Evolutionary conservation across 495 filamentous ascomycete genomes (phyloP).

Genomic region (Hypoxylon lienhwacheense): DNA sequence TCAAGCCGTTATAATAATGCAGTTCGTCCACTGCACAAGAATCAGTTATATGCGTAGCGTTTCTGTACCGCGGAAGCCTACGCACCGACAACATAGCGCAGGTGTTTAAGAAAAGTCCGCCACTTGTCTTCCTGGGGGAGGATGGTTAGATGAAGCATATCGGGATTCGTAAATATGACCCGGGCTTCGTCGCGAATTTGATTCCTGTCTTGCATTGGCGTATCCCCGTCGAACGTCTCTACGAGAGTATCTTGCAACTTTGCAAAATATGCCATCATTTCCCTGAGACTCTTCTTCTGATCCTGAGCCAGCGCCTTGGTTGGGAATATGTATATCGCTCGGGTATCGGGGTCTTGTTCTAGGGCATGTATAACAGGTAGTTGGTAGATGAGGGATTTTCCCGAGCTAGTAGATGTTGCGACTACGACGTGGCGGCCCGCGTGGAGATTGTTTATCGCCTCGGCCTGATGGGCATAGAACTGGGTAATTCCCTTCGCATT

Average conservation of each 20-base stretch:
- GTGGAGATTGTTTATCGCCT: conserved; percentile 89
- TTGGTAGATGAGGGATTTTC: conserved; percentile 96
- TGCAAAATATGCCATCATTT: conserved; percentile 77
- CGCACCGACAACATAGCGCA: conserved; percentile 83
- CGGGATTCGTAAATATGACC: conserved; percentile 97
- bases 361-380: conserved; percentile 88
- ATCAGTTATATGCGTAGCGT: background rate
- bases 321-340: conserved; percentile 97
- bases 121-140: conserved; percentile 88
- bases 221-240: conserved; percentile 97
- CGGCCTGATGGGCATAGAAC: conserved; percentile 92
- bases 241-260: conserved; percentile 74
- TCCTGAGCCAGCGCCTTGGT: conserved; percentile 98
- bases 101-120: conserved; percentile 83
- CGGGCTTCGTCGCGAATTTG: conserved; percentile 82
- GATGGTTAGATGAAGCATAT: conserved; percentile 96
- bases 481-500: conserved; percentile 82
- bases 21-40: conserved; percentile 66
- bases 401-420: conserved; percentile 91
- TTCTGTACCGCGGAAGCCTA: background rate
- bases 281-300: conserved; percentile 84
- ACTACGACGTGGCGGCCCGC: conserved; percentile 87
- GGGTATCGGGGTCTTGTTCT: conserved; percentile 71
- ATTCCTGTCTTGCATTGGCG: conserved; percentile 75
- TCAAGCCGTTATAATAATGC: conserved; percentile 94